These are phyloP conservation scores for Kazachstania taianensis DNA, from an alignment of 805 yeast genomes.

Conservation along the genomic window DNA sequence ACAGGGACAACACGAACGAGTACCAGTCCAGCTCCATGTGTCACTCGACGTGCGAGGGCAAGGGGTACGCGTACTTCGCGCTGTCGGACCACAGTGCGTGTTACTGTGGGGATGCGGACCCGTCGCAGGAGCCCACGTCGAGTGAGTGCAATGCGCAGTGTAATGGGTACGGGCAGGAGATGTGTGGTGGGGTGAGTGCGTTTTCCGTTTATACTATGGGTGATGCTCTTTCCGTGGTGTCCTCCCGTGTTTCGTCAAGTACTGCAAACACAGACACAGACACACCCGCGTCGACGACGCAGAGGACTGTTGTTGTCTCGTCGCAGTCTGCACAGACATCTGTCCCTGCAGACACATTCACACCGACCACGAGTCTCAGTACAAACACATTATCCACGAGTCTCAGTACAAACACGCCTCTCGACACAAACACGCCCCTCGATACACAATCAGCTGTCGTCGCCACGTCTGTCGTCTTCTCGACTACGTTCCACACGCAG, in stretches of 20 bases:
- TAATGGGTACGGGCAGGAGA: conserved; percentile 45
- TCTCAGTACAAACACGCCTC: background rate
- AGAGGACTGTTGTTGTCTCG: too few relatives aligned
- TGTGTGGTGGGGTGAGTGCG: conserved; percentile 51
- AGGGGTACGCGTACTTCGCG: conserved; percentile 24
- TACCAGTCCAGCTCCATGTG: conserved; percentile 26
- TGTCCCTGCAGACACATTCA: too few relatives aligned
- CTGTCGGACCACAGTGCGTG: conserved; percentile 21
- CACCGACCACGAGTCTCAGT: background rate
- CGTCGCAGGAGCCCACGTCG: conserved; percentile 12
- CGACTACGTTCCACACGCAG: conserved; percentile 20
- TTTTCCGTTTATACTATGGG: conserved; percentile 37
- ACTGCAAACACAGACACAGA: background rate
- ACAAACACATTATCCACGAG: background rate
- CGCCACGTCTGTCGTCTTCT: conserved; percentile 14
- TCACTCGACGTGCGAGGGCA: conserved; percentile 11
- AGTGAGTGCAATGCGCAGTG: conserved; percentile 32
- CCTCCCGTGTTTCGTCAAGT: conserved; percentile 1
- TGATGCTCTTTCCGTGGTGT: conserved; percentile 4
- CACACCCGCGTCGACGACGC: background rate
- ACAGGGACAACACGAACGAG: conserved; percentile 13
- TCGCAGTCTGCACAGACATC: too few relatives aligned
- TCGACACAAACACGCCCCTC: conserved; percentile 14
- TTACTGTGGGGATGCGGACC: conserved; percentile 25
- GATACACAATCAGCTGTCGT: conserved; percentile 8